Percentiles rank a stretch among this genome's conserved stretches.
Evolutionary conservation across 1,139 yeast genomes (phyloP).

Genomic region (Kluyveromyces marxianus): DNA sequence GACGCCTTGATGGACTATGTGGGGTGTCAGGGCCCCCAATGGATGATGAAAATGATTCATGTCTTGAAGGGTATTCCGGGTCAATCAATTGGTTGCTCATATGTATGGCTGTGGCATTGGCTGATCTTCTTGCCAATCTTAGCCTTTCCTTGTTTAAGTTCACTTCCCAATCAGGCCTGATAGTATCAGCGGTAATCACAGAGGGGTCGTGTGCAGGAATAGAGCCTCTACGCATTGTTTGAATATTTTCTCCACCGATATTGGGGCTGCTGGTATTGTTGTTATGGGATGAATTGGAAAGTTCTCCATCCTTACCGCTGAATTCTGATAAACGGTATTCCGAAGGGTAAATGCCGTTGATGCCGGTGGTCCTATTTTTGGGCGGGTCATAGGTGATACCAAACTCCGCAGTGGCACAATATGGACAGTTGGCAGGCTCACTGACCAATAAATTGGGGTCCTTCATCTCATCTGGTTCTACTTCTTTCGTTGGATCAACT

Average conservation of each 20-base stretch:
- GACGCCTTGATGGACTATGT: constrained; percentile 1
- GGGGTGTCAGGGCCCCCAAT: neutral
- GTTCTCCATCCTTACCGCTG: neutral
- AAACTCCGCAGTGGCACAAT: constrained; percentile 81
- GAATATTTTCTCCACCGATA: neutral
- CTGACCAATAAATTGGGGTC: constrained; percentile 63
- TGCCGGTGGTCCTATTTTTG: constrained; percentile 46
- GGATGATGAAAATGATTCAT: constrained; percentile 3
- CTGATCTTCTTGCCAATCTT: constrained; percentile 76
- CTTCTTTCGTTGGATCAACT: constrained; percentile 30
- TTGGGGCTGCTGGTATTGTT: constrained; percentile 11
- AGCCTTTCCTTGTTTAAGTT: constrained; percentile 65
- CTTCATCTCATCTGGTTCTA: constrained; percentile 29
- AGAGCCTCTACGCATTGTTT: constrained; percentile 35
- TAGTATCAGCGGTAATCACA: constrained; percentile 70
- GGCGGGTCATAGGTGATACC: constrained; percentile 76
- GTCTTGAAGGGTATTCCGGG: constrained; percentile 24
- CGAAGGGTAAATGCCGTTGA: constrained; percentile 40
- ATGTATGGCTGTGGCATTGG: constrained; percentile 91
- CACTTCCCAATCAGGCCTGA: constrained; percentile 89
- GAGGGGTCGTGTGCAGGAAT: constrained; percentile 54
- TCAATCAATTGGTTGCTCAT: constrained; percentile 57
- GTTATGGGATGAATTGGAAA: neutral
- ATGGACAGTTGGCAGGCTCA: constrained; percentile 89
- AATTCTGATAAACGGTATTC: constrained; percentile 11